Evolutionary conservation across 345 rosid species (phyloP).

Genomic region (Abelmoschus esculentus): DNA sequence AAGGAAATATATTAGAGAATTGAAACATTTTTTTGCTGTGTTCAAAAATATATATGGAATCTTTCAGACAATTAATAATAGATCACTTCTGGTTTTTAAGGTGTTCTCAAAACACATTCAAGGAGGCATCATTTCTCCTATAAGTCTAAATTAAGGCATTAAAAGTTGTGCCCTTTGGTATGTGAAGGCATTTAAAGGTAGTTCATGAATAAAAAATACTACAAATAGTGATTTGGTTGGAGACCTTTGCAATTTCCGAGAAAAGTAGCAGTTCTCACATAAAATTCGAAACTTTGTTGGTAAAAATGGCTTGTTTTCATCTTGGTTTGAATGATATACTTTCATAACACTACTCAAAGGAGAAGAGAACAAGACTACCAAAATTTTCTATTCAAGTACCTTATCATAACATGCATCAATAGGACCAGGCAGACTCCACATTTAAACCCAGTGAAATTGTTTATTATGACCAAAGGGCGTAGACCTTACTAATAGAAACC

Average conservation of each 20-base stretch:
- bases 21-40: not conserved
- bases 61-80: too few species aligned
- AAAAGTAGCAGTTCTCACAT: slow-evolving; percentile 3
- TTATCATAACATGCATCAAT: not conserved
- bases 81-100: not conserved
- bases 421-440: not conserved
- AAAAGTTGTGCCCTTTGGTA: not conserved
- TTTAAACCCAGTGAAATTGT: slow-evolving; percentile 3
- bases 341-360: not conserved
- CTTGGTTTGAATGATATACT: not conserved
- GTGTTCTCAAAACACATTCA: not conserved
- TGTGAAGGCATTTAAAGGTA: not conserved
- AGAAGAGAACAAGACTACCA: not conserved
- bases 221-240: not conserved
- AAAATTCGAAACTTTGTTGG: not conserved
- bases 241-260: not conserved
- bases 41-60: too few species aligned
- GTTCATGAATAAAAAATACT: not conserved
- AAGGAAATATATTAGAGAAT: slow-evolving; percentile 4
- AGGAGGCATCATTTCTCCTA: not conserved
- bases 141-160: not conserved
- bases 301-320: slow-evolving; percentile 2
- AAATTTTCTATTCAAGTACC: not conserved
- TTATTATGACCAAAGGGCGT: not conserved
- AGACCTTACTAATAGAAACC: not conserved